A percentile compares a stretch with the other conserved stretches of the same genome.
phyloP scores from a whole-genome alignment of 2,329 filamentous ascomycete species.

The Saccharata proteae region DNA sequence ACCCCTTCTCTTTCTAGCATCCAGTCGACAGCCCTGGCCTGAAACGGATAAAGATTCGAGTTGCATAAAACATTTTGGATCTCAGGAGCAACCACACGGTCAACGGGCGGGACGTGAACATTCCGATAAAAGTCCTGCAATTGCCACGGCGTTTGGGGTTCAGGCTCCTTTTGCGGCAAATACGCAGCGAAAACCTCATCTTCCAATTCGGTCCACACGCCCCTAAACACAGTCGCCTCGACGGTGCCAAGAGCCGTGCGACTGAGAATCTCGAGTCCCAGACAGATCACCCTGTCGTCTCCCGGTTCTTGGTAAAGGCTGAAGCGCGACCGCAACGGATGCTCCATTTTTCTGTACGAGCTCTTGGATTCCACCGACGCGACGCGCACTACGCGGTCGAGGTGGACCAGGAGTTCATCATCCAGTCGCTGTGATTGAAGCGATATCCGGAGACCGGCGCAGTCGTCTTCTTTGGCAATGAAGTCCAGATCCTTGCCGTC shows the following conservation, averaged over 20 bases:
- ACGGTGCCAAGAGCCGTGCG: too few relatives aligned
- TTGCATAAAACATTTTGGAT: slow-evolving; percentile 18
- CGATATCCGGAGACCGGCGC: too few relatives aligned
- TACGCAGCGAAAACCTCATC: slow-evolving; percentile 1
- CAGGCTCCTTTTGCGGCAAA: slow-evolving; percentile 1
- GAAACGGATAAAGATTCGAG: slow-evolving; percentile 56
- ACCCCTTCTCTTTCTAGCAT: slow-evolving; percentile 55
- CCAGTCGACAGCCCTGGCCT: slow-evolving; percentile 59
- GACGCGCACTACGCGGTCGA: too few relatives aligned
- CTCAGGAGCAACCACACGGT: slow-evolving; percentile 18
- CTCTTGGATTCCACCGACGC: too few relatives aligned
- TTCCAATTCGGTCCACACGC: not conserved
- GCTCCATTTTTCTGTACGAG: not conserved
- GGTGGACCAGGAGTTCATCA: too few relatives aligned
- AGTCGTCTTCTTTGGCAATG: too few relatives aligned
- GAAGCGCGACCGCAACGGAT: not conserved
- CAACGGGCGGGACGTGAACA: slow-evolving; percentile 47
- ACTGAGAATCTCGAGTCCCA: slow-evolving; percentile 2
- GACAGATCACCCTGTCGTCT: not conserved
- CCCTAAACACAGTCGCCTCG: too few relatives aligned
- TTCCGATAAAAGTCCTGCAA: slow-evolving; percentile 56
- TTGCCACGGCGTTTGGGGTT: slow-evolving; percentile 26
- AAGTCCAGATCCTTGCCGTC: too few relatives aligned
- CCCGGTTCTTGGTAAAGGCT: not conserved
- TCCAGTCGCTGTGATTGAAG: too few relatives aligned